Conservation (phyloP, 2,329 filamentous ascomycete genomes). For the Alternaria brassicicola region DNA sequence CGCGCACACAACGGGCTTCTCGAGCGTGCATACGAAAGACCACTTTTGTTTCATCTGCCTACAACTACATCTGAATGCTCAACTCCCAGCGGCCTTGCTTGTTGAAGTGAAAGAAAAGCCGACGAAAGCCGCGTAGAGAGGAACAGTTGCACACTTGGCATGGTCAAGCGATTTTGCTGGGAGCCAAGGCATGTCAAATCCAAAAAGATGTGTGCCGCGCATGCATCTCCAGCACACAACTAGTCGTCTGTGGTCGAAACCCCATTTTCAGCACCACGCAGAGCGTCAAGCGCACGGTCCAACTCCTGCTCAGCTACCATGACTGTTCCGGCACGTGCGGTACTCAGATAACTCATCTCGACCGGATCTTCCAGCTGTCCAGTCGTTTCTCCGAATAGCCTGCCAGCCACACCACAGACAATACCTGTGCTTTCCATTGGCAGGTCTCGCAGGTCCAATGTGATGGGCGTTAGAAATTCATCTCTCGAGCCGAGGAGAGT, state of each 20-base stretch:
- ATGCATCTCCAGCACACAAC: background rate
- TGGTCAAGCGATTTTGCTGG: background rate
- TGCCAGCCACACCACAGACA: slow-evolving; percentile 88
- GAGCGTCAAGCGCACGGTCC: slow-evolving; percentile 72
- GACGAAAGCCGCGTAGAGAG: background rate
- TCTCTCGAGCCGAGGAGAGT: slow-evolving; percentile 77
- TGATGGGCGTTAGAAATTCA: slow-evolving; percentile 80
- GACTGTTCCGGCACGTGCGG: slow-evolving; percentile 85
- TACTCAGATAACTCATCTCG: slow-evolving; percentile 90
- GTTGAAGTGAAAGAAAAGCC: background rate
- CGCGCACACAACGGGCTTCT: background rate
- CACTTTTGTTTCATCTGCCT: background rate
- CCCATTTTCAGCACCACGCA: slow-evolving; percentile 55
- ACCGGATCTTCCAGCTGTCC: slow-evolving; percentile 53
- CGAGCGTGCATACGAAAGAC: background rate
- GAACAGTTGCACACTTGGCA: background rate
- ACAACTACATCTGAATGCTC: background rate
- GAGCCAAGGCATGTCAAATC: background rate
- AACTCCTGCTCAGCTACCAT: slow-evolving; percentile 80
- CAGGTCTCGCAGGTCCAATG: slow-evolving; percentile 79
- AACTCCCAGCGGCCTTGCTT: background rate
- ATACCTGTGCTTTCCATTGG: slow-evolving; percentile 92
- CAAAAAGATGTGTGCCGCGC: background rate
- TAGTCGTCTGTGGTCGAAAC: background rate
- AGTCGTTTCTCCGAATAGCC: slow-evolving; percentile 73